Evolutionary conservation across 2,329 filamentous ascomycete genomes (phyloP).

Genomic region (Talaromyces islandicus): DNA sequence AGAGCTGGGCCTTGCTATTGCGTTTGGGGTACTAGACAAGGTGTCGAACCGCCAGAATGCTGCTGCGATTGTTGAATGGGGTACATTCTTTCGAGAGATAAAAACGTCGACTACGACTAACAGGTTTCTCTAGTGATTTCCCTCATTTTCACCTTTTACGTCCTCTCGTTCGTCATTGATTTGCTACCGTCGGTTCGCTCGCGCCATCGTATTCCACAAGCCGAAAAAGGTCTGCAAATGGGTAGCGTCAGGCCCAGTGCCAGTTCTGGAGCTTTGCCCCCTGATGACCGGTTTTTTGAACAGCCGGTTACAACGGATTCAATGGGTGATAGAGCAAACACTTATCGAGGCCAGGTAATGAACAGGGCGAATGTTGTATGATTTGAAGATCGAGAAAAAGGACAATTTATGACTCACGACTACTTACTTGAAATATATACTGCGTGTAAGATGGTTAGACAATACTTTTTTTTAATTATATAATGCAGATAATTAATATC

Average conservation of each 20-base stretch:
- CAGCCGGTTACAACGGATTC: conserved; percentile 35
- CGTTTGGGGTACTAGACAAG: conserved; percentile 57
- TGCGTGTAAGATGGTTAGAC: background rate
- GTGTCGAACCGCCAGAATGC: conserved; percentile 48
- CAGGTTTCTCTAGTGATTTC: conserved; percentile 49
- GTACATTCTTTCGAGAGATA: conserved; percentile 45
- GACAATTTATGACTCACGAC: background rate
- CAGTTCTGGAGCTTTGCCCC: conserved; percentile 2
- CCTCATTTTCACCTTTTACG: conserved; percentile 81
- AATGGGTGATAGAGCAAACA: conserved; percentile 24
- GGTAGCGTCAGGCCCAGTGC: conserved; percentile 11
- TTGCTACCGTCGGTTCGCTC: conserved; percentile 70
- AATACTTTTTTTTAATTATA: too few relatives aligned
- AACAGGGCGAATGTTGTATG: background rate
- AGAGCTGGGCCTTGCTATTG: conserved; percentile 62
- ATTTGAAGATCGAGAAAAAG: background rate
- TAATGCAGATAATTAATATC: background rate
- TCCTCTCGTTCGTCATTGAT: conserved; percentile 81
- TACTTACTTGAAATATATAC: background rate
- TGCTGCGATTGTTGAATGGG: conserved; percentile 74
- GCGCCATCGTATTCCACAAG: conserved; percentile 32
- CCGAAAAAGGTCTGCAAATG: conserved; percentile 29
- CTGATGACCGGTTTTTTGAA: conserved; percentile 22
- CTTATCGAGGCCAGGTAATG: conserved; percentile 13
- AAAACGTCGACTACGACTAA: conserved; percentile 17